Percentiles rank a stretch among this genome's conserved stretches.
phyloP scores from a whole-genome alignment of 306 rosid species.

The Fagus sylvatica region DNA sequence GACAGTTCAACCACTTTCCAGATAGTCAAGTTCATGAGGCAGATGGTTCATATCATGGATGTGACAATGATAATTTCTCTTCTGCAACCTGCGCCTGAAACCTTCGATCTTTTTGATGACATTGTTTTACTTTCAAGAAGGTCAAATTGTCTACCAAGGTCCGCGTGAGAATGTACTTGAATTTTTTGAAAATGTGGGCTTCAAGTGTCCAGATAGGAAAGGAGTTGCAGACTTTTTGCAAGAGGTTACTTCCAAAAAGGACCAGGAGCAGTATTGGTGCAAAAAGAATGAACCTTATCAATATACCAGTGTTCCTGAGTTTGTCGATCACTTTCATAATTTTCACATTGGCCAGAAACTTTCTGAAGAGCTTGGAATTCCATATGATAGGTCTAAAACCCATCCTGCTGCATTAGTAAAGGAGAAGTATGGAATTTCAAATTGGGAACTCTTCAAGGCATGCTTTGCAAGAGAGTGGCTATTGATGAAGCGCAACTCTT shows the following conservation, averaged over 20 bases:
- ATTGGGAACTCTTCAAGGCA: slow-evolving; percentile 63
- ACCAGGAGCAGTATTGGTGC: slow-evolving; percentile 77
- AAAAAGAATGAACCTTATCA: slow-evolving; percentile 48
- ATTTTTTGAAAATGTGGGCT: slow-evolving; percentile 59
- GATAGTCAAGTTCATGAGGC: slow-evolving; percentile 62
- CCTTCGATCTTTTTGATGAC: slow-evolving; percentile 66
- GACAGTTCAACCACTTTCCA: slow-evolving; percentile 78
- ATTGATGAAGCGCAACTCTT: slow-evolving; percentile 58
- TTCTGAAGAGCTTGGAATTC: slow-evolving; percentile 40
- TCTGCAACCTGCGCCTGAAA: slow-evolving; percentile 75
- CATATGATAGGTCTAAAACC: slow-evolving; percentile 44
- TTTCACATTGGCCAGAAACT: slow-evolving; percentile 40
- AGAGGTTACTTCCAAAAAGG: slow-evolving; percentile 74
- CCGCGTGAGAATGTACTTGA: slow-evolving; percentile 49
- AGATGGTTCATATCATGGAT: slow-evolving; percentile 62
- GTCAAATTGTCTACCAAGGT: slow-evolving; percentile 74
- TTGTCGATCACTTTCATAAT: slow-evolving; percentile 42
- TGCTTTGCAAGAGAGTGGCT: slow-evolving; percentile 80
- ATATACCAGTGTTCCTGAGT: slow-evolving; percentile 45
- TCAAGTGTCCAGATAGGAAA: slow-evolving; percentile 76
- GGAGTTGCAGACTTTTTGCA: slow-evolving; percentile 74
- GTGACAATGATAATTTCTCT: slow-evolving; percentile 71
- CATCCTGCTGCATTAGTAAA: slow-evolving; percentile 66
- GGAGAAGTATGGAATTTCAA: slow-evolving; percentile 62
- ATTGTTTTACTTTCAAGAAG: slow-evolving; percentile 67